These are phyloP conservation scores for Hortaea werneckii DNA, from an alignment of 2,329 filamentous ascomycete genomes.

Conservation along the genomic window DNA sequence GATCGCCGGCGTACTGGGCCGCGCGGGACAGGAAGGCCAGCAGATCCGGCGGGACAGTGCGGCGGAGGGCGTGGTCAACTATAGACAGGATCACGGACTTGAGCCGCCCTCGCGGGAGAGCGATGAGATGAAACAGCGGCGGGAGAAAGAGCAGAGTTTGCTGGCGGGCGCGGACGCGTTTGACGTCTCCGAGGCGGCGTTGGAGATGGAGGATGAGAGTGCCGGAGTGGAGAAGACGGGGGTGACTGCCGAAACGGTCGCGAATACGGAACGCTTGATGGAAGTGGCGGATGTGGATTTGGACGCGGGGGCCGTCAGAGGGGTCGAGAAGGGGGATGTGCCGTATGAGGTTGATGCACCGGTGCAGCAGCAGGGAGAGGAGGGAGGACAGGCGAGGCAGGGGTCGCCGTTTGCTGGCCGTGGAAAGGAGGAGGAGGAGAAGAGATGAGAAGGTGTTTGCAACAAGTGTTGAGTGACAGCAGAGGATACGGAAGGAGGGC, in stretches of 20 bases:
- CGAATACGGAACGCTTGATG: not conserved
- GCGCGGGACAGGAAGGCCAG: constrained; percentile 72
- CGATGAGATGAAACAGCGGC: constrained; percentile 2
- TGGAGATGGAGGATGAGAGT: not conserved
- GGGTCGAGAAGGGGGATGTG: not conserved
- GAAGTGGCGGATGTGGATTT: constrained; percentile 4
- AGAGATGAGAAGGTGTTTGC: no score
- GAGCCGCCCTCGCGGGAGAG: constrained; percentile 11
- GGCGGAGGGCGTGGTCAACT: constrained; percentile 52
- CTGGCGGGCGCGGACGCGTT: constrained; percentile 2
- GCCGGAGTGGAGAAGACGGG: not conserved
- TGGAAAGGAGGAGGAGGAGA: no score
- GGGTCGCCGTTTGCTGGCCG: no score
- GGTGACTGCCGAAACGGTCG: constrained; percentile 1
- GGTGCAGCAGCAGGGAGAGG: not conserved
- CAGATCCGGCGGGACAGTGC: constrained; percentile 55
- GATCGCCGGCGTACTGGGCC: constrained; percentile 74
- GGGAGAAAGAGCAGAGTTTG: constrained; percentile 2
- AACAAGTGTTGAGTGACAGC: no score
- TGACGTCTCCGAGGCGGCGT: constrained; percentile 1
- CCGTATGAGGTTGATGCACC: constrained; percentile 2
- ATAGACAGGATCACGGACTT: constrained; percentile 28
- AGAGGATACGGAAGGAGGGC: no score
- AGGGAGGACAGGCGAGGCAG: not conserved
- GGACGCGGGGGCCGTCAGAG: no score